A percentile compares a stretch with the other conserved stretches of the same genome.
Conservation (phyloP, 2,329 filamentous ascomycete genomes). For the Ceratocystis papillata region DNA sequence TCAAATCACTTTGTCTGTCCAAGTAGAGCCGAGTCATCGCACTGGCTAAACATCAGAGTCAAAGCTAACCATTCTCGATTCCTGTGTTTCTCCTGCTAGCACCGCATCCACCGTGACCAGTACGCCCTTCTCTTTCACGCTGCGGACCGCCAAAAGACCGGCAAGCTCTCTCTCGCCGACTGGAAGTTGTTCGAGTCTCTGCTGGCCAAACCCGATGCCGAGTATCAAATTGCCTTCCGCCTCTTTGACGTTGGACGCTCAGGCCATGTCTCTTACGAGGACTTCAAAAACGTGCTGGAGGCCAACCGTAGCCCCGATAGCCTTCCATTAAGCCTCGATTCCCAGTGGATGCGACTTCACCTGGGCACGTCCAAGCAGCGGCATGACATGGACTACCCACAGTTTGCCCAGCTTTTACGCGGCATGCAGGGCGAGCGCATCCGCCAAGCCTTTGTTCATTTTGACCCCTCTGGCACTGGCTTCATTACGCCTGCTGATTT, state of each 20-base stretch:
- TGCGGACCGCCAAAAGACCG: conserved; percentile 66
- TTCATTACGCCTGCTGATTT: conserved; percentile 95
- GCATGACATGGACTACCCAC: conserved; percentile 85
- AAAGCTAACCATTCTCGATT: background rate
- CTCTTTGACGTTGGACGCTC: conserved; percentile 81
- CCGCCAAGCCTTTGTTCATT: conserved; percentile 82
- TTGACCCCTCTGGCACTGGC: conserved; percentile 84
- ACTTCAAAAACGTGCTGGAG: conserved; percentile 76
- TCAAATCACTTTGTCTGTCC: background rate
- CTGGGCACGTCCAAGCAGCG: conserved; percentile 78
- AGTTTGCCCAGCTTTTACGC: conserved; percentile 96
- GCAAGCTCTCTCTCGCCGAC: conserved; percentile 68
- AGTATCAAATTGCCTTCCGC: conserved; percentile 97
- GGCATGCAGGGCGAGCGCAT: conserved; percentile 93
- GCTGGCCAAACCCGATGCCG: conserved; percentile 84
- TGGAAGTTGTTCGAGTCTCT: conserved; percentile 94
- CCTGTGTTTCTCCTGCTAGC: conserved; percentile 41
- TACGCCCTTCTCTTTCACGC: conserved; percentile 89
- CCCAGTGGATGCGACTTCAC: conserved; percentile 91
- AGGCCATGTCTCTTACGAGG: conserved; percentile 78
- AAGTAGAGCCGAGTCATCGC: background rate
- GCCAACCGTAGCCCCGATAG: conserved; percentile 74
- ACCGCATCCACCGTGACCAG: conserved; percentile 95
- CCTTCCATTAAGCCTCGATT: conserved; percentile 94
- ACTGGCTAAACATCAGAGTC: background rate